phyloP scores from a whole-genome alignment of 1,284 basidiomycete genomes.

The Tetrapyrgos nigripes region DNA sequence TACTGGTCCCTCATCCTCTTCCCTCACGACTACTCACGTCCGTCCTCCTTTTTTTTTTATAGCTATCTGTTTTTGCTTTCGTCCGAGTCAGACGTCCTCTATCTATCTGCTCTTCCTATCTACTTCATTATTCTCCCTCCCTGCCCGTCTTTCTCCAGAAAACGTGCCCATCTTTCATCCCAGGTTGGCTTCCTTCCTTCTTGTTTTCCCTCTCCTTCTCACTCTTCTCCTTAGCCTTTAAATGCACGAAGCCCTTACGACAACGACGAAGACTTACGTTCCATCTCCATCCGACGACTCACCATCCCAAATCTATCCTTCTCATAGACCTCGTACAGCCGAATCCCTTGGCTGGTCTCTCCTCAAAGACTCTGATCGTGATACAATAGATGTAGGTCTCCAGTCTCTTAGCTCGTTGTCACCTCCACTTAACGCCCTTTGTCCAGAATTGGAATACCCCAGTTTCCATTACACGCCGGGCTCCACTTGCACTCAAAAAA shows the following conservation, averaged over 20 bases:
- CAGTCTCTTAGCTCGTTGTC: slow-evolving; percentile 18
- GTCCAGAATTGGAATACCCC: slow-evolving; percentile 25
- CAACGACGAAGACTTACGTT: slow-evolving; percentile 47
- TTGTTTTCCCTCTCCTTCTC: slow-evolving; percentile 27
- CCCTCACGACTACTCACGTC: slow-evolving; percentile 27
- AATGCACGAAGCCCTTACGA: slow-evolving; percentile 69
- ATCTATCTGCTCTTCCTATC: slow-evolving; percentile 18
- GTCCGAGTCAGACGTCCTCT: slow-evolving; percentile 14
- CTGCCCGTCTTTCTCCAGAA: neutral
- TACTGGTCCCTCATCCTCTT: neutral
- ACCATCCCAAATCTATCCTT: slow-evolving; percentile 44
- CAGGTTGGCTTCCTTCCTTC: slow-evolving; percentile 21
- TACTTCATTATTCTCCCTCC: neutral
- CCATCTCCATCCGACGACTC: slow-evolving; percentile 46
- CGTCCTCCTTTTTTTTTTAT: slow-evolving; percentile 39
- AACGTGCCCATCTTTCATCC: slow-evolving; percentile 4
- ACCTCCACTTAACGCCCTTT: slow-evolving; percentile 35
- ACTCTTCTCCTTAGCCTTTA: slow-evolving; percentile 44
- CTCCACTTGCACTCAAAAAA: slow-evolving; percentile 41
- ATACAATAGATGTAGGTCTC: neutral
- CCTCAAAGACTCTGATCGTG: slow-evolving; percentile 23
- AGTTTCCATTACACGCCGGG: slow-evolving; percentile 34
- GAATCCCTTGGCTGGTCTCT: slow-evolving; percentile 46
- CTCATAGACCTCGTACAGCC: slow-evolving; percentile 44
- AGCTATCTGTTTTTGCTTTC: slow-evolving; percentile 51